Base-by-base conservation (phyloP, 2,329 filamentous ascomycete genomes). In the Sarocladiaceae sp. region DNA sequence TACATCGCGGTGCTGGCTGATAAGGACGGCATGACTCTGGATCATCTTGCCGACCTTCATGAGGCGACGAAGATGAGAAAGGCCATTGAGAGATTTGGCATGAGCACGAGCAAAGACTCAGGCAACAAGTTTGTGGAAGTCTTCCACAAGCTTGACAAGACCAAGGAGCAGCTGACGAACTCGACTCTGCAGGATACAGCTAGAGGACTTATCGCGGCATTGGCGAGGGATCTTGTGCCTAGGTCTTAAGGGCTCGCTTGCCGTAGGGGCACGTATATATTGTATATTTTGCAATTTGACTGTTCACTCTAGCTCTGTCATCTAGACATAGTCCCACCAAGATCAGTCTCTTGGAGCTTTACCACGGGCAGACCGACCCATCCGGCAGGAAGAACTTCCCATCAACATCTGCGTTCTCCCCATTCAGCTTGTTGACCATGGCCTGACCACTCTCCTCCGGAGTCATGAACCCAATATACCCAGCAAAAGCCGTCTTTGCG, bases 401-500 rank as follows among this genome's bases (percentile, higher is more conserved):
- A 17, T 39, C 18, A 13, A 39, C 29, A 11, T 39, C 10, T 10
- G 8, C 36, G 18, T 20, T 39, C 8, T 39, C 36, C 12, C 36
- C 36, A 13, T 39, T 17, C 8, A 20, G 36, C 12, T 17, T 10
- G 17, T 17, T 39, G 18, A 20, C 36, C 10, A 39, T 20, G 18
- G 18, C 8, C 18, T 10, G 10, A 39, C 10, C 36, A 20, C 36
- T 39, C 36, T 39, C 36, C 18, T 39, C 36, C 12, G 36, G 36
- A 10, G 12, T 17, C 36, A 39, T 39, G 36, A 10, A n/a, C 18
- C 36, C 36, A 39, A 39, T 39, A 39, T 39, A 39, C 12, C 36
- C 36, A 39, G 36, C 36, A 20, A 39, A 39, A 8, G 36, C 42
- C 26, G 22, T 47, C 26, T 47, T 47, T 23, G 42, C 36, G 36